Percentiles rank a stretch among this genome's conserved stretches.
Conservation (phyloP, 352 stramenopile species). For the Phytophthora multivora region DNA sequence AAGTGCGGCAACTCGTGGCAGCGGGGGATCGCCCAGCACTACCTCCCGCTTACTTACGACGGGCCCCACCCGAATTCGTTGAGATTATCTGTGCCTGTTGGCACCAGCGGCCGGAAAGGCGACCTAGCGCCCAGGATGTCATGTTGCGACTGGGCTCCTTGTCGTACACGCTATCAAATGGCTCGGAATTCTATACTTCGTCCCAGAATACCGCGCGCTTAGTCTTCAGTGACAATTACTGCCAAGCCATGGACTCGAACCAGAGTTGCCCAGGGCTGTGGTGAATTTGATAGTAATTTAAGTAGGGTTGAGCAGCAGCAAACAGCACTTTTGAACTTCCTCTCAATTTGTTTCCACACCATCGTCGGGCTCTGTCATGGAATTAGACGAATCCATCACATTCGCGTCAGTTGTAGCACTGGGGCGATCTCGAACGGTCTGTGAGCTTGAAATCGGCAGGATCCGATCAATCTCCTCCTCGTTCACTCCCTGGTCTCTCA, state of each 20-base stretch:
- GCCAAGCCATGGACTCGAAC: slow-evolving; percentile 69
- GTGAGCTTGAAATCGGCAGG: slow-evolving; percentile 35
- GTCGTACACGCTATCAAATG: slow-evolving; percentile 56
- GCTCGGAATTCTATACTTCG: slow-evolving; percentile 34
- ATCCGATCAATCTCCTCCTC: slow-evolving; percentile 61
- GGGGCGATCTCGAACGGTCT: no score
- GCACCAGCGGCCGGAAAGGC: slow-evolving; percentile 57
- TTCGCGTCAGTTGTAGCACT: no score
- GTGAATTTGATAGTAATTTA: slow-evolving; percentile 27
- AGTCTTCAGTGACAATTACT: slow-evolving; percentile 76
- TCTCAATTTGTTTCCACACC: no score
- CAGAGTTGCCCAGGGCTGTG: slow-evolving; percentile 46
- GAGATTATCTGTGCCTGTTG: slow-evolving; percentile 68
- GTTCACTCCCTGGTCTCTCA: slow-evolving; percentile 53
- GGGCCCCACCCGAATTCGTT: slow-evolving; percentile 61
- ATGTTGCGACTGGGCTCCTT: slow-evolving; percentile 71
- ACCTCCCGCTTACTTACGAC: slow-evolving; percentile 48
- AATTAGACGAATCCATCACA: no score
- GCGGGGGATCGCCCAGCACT: slow-evolving; percentile 60
- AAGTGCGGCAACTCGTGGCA: slow-evolving; percentile 64
- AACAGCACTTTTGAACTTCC: neutral
- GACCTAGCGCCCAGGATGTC: slow-evolving; percentile 64
- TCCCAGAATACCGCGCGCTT: slow-evolving; percentile 47
- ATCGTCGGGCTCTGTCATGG: no score
- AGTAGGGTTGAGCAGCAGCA: neutral